A percentile compares a stretch with the other conserved stretches of the same genome.
phyloP scores from a whole-genome alignment of 768 basidiomycete genomes.

The Zangia roseola region DNA sequence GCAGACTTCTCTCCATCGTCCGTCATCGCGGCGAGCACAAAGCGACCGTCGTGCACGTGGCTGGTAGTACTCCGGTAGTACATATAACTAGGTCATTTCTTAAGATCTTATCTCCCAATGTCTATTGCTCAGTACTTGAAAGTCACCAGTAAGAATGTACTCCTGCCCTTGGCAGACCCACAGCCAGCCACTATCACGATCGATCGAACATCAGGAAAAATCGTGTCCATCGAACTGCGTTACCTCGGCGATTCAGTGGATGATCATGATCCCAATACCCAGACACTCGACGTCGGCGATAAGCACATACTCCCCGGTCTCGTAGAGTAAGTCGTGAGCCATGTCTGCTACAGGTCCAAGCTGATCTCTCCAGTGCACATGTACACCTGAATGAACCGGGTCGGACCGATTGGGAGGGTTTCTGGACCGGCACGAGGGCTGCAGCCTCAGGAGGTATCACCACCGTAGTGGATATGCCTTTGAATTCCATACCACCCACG shows the following conservation, averaged over 20 bases:
- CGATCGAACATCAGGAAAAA: conserved; percentile 56
- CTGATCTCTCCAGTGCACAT: conserved; percentile 58
- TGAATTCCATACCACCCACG: conserved; percentile 96
- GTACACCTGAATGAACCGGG: conserved; percentile 96
- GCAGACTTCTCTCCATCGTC: conserved; percentile 14
- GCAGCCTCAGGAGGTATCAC: conserved; percentile 95
- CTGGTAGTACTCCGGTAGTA: background rate
- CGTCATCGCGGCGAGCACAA: conserved; percentile 12
- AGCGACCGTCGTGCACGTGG: conserved; percentile 7
- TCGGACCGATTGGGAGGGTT: conserved; percentile 92
- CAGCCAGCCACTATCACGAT: conserved; percentile 68
- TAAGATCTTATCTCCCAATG: conserved; percentile 15
- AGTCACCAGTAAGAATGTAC: conserved; percentile 54
- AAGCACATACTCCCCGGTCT: conserved; percentile 72
- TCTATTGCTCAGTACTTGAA: conserved; percentile 27
- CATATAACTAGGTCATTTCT: background rate
- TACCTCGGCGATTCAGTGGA: conserved; percentile 27
- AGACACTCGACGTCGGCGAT: conserved; percentile 57
- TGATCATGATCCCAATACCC: conserved; percentile 21
- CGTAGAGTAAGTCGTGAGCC: conserved; percentile 56
- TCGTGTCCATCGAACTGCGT: conserved; percentile 45
- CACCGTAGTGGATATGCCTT: conserved; percentile 94
- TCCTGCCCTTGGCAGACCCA: conserved; percentile 51
- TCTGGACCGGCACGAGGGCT: conserved; percentile 86
- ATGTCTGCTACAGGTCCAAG: background rate